Percentiles rank a stretch among this genome's conserved stretches.
phyloP scores from a whole-genome alignment of 208 protist species.

The Herpetomonas tarakana region DNA sequence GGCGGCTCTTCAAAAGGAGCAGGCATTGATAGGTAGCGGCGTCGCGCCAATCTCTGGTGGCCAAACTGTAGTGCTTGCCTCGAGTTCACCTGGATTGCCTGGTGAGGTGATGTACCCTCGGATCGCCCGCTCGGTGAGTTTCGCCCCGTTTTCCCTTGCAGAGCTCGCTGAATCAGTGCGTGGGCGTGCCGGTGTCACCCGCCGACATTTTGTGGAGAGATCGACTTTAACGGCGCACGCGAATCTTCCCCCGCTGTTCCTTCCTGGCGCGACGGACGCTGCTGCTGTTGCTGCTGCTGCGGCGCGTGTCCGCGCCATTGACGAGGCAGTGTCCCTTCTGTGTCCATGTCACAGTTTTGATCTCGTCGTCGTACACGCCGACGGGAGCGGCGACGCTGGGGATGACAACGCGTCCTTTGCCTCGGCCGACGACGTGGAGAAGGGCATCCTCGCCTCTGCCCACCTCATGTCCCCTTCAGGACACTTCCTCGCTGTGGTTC shows the following conservation, averaged over 20 bases:
- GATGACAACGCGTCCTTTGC: too few species aligned
- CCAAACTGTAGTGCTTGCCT: too few species aligned
- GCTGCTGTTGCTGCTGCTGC: too few species aligned
- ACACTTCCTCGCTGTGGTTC: not conserved
- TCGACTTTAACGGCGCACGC: not conserved
- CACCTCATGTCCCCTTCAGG: not conserved
- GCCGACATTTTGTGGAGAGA: not conserved
- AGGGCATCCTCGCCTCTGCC: not conserved
- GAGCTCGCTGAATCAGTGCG: not conserved
- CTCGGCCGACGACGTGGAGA: not conserved
- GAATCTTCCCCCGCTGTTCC: too few species aligned
- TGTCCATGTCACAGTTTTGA: constrained; percentile 1
- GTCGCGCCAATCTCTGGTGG: too few species aligned
- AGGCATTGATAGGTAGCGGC: too few species aligned
- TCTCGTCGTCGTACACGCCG: not conserved
- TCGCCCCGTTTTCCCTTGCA: not conserved
- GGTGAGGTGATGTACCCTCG: too few species aligned
- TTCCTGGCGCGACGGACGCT: too few species aligned
- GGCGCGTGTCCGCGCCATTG: too few species aligned
- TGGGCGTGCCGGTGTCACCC: not conserved
- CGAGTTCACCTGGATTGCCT: too few species aligned
- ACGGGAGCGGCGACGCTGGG: not conserved
- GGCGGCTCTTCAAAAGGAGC: not conserved
- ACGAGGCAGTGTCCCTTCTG: too few species aligned
- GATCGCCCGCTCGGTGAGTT: too few species aligned